phyloP scores from a whole-genome alignment of 805 yeast species.

The Hanseniaspora guilliermondii region DNA sequence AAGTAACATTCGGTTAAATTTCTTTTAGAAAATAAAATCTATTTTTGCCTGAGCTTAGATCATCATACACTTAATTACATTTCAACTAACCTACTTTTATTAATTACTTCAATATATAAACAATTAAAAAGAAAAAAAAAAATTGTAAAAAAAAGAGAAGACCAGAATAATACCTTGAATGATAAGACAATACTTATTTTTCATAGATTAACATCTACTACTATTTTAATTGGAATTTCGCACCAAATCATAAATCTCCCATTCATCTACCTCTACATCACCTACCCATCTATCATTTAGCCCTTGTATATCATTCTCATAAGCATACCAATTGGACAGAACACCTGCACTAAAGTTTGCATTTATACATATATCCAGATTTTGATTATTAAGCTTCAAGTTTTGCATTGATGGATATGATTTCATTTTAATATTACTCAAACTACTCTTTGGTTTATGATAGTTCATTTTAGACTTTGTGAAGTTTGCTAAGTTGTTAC shows the following conservation, averaged over 20 bases:
- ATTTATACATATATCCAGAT: neutral
- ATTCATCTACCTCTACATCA: conserved; percentile 3
- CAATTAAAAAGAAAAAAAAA: neutral
- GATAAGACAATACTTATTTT: too few species aligned
- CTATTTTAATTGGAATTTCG: neutral
- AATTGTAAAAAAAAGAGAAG: neutral
- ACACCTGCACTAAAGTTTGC: neutral
- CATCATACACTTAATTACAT: neutral
- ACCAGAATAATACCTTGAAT: too few species aligned
- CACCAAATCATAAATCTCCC: conserved; percentile 11
- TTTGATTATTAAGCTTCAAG: neutral
- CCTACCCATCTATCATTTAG: neutral
- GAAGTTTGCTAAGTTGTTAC: neutral
- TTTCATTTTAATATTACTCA: neutral
- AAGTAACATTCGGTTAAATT: too few species aligned
- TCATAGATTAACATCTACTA: neutral
- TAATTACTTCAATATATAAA: neutral
- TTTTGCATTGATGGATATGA: neutral
- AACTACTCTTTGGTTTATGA: neutral
- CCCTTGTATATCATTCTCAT: neutral
- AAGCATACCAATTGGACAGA: conserved; percentile 7
- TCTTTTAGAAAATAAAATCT: too few species aligned
- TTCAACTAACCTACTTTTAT: neutral
- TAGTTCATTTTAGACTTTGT: neutral
- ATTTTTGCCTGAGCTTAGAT: too few species aligned